Evolutionary conservation across 768 basidiomycete genomes (phyloP).

Genomic region (Tubosaeta brunneosetosa): DNA sequence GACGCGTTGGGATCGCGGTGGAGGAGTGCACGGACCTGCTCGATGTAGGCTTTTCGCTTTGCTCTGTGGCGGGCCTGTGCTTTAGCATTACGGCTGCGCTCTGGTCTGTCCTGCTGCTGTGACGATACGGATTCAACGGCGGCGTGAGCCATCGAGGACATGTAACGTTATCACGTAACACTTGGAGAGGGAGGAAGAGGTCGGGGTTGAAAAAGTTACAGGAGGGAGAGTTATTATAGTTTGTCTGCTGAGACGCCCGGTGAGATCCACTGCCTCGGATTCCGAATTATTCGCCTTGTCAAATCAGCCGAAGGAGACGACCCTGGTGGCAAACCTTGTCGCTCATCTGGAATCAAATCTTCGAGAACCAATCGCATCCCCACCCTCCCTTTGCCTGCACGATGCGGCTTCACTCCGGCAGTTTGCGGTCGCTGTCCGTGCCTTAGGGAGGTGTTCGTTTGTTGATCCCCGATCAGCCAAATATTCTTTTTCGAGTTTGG

Average conservation of each 20-base stretch:
- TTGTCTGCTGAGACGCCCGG: constrained; percentile 29
- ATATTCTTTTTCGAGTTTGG: constrained; percentile 31
- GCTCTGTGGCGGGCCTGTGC: constrained; percentile 88
- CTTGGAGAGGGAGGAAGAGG: constrained; percentile 36
- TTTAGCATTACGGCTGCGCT: constrained; percentile 82
- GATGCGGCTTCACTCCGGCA: constrained; percentile 17
- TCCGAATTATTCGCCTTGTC: constrained; percentile 48
- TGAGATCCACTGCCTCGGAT: constrained; percentile 35
- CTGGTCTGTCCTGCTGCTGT: constrained; percentile 57
- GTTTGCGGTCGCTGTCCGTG: constrained; percentile 27
- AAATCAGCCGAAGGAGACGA: constrained; percentile 32
- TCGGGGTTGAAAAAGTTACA: constrained; percentile 46
- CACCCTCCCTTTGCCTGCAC: not conserved
- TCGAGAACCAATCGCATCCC: constrained; percentile 14
- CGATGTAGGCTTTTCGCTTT: constrained; percentile 90
- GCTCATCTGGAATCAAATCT: constrained; percentile 33
- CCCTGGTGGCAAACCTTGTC: constrained; percentile 35
- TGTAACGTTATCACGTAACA: constrained; percentile 45
- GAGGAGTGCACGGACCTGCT: constrained; percentile 54
- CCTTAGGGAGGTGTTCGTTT: constrained; percentile 34
- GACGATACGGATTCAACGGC: constrained; percentile 39
- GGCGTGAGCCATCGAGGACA: constrained; percentile 57
- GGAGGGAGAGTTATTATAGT: constrained; percentile 34
- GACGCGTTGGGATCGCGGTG: constrained; percentile 7
- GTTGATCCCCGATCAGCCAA: constrained; percentile 63